A percentile compares a stretch with the other conserved stretches of the same genome.
Evolutionary conservation across 257 asterid genomes (phyloP).

Genomic region (Verbena officinalis): DNA sequence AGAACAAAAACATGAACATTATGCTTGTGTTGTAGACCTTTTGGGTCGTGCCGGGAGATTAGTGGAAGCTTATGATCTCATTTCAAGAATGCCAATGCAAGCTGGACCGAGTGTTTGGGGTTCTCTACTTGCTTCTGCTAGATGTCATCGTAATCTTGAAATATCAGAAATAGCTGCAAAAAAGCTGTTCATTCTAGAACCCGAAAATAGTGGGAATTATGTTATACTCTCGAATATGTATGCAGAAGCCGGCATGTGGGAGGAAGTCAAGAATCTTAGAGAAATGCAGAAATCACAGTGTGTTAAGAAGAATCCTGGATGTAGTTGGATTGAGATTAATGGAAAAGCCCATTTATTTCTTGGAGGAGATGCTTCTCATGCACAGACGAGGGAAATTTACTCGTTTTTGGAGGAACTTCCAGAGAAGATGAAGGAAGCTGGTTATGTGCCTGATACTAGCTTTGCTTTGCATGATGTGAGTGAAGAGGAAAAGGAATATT

Average conservation of each 20-base stretch:
- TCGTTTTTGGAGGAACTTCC: constrained; percentile 57
- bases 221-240: constrained; percentile 80
- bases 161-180: constrained; percentile 78
- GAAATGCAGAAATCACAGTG: constrained; percentile 44
- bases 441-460: constrained; percentile 63
- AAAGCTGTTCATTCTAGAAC: constrained; percentile 66
- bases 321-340: constrained; percentile 78
- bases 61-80: constrained; percentile 66
- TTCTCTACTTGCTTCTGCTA: constrained; percentile 68
- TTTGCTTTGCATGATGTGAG: constrained; percentile 72
- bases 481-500: constrained; percentile 69
- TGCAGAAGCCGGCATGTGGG: constrained; percentile 90
- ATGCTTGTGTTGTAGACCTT: constrained; percentile 78
- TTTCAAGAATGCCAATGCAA: constrained; percentile 65
- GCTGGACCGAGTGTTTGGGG: constrained; percentile 90
- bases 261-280: constrained; percentile 60
- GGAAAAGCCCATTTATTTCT: constrained; percentile 62
- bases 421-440: constrained; percentile 61
- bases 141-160: constrained; percentile 70
- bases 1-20: constrained; percentile 67
- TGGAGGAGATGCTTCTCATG: constrained; percentile 64
- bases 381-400: constrained; percentile 49
- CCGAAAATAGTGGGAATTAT: constrained; percentile 72
- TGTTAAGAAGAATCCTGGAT: constrained; percentile 79
- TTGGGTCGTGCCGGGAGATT: constrained; percentile 78